phyloP scores from a whole-genome alignment of 345 rosid genomes.

The Trapa incisa region DNA sequence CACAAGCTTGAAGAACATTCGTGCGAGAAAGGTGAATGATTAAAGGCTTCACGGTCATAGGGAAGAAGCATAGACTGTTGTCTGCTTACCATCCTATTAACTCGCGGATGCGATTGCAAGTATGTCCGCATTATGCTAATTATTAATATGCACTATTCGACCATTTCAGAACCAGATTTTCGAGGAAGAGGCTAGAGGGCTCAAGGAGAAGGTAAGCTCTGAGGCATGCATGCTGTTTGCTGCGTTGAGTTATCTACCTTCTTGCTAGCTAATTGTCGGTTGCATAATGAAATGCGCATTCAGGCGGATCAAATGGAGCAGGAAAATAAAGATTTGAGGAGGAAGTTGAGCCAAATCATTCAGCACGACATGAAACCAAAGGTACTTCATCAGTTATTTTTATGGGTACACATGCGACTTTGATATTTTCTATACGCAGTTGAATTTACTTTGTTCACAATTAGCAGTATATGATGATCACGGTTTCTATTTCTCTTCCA shows the following conservation, averaged over 20 bases:
- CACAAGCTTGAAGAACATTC: constrained; percentile 3
- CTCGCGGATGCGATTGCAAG: too few species aligned
- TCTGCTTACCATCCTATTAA: too few species aligned
- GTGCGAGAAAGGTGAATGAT: background rate
- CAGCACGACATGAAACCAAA: background rate
- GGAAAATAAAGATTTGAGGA: constrained; percentile 6
- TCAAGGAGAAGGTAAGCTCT: constrained; percentile 3
- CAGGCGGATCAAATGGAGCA: constrained; percentile 2
- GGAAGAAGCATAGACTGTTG: too few species aligned
- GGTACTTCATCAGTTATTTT: too few species aligned
- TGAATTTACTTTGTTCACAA: background rate
- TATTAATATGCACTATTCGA: background rate
- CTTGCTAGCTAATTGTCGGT: background rate
- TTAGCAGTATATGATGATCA: background rate
- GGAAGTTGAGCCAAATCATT: constrained; percentile 7
- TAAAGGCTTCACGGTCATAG: too few species aligned
- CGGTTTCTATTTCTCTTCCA: background rate
- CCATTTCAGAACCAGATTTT: constrained; percentile 1
- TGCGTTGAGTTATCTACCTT: background rate
- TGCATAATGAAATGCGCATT: background rate
- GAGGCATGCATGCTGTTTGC: background rate
- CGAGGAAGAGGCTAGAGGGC: constrained; percentile 1
- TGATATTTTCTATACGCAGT: too few species aligned
- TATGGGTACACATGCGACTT: too few species aligned
- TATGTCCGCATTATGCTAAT: too few species aligned